Evolutionary conservation across 345 rosid species (phyloP).

Genomic region (Hypericum androsaemum): DNA sequence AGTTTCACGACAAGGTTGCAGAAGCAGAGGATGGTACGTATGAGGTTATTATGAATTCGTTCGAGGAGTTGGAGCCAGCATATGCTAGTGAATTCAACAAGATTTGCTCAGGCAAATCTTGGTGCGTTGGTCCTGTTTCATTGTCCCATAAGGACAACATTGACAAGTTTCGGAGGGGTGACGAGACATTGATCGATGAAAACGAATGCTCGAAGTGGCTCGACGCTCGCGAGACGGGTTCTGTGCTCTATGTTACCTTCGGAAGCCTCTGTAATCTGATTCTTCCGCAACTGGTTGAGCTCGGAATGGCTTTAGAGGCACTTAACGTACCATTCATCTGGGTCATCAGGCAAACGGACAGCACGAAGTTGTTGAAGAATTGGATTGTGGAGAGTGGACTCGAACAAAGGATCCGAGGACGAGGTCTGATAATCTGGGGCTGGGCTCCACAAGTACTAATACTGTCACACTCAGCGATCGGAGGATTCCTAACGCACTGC

Average conservation of each 20-base stretch:
- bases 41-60: constrained; percentile 6
- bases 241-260: constrained; percentile 6
- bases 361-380: constrained; percentile 2
- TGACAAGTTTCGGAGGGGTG: constrained; percentile 4
- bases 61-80: constrained; percentile 7
- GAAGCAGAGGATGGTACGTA: constrained; percentile 7
- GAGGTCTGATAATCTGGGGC: constrained; percentile 21
- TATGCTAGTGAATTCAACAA: neutral
- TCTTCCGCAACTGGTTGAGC: constrained; percentile 1
- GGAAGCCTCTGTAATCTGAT: constrained; percentile 2
- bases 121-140: constrained; percentile 14
- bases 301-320: constrained; percentile 6
- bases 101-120: neutral
- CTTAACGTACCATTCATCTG: constrained; percentile 17
- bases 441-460: constrained; percentile 34
- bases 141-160: constrained; percentile 2
- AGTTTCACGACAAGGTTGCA: neutral
- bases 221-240: neutral
- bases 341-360: constrained; percentile 8
- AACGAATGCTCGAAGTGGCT: constrained; percentile 7
- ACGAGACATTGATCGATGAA: neutral
- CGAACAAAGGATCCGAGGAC: constrained; percentile 17
- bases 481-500: constrained; percentile 30
- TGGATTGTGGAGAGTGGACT: constrained; percentile 13
- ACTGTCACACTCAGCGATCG: constrained; percentile 25